Evolutionary conservation across 106 monocot species (phyloP).

Genomic region (Xerophyta viscosa): DNA sequence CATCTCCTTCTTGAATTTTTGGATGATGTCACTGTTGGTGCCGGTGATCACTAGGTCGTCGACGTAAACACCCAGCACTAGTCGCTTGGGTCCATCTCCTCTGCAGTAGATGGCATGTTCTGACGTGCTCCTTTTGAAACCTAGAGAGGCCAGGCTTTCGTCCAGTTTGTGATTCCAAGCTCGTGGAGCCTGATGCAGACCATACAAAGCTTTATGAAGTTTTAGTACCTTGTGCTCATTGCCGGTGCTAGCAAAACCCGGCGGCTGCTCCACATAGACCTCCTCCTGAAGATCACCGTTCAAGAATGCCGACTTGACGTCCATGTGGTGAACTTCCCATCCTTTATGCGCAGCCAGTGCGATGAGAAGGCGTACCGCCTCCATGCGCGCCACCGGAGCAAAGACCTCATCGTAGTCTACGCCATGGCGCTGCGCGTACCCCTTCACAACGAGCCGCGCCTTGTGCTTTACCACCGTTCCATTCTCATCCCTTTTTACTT

Average conservation of each 20-base stretch:
- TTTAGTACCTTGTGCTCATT: conserved; percentile 11
- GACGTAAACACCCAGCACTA: background rate
- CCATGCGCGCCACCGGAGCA: too few relatives aligned
- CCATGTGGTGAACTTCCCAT: conserved; percentile 9
- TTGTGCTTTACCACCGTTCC: too few relatives aligned
- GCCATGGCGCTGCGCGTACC: too few relatives aligned
- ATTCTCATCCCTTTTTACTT: too few relatives aligned
- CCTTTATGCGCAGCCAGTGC: conserved; percentile 7
- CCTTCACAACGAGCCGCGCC: too few relatives aligned
- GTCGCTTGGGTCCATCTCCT: too few relatives aligned
- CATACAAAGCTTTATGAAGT: conserved; percentile 16
- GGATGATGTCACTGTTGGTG: background rate
- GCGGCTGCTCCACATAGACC: conserved; percentile 8
- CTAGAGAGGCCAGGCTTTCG: background rate
- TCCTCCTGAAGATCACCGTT: conserved; percentile 2
- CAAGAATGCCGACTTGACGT: conserved; percentile 16
- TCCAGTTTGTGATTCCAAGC: conserved; percentile 4
- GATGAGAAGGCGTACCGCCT: background rate
- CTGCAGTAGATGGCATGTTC: background rate
- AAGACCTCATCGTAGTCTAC: too few relatives aligned
- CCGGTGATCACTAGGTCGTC: conserved; percentile 7
- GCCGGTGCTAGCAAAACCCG: background rate
- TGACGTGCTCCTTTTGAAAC: background rate
- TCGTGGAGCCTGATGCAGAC: conserved; percentile 8
- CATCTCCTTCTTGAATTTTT: conserved; percentile 11